Conservation (phyloP, 257 asterid species). For the Oldenlandia corymbosa region DNA sequence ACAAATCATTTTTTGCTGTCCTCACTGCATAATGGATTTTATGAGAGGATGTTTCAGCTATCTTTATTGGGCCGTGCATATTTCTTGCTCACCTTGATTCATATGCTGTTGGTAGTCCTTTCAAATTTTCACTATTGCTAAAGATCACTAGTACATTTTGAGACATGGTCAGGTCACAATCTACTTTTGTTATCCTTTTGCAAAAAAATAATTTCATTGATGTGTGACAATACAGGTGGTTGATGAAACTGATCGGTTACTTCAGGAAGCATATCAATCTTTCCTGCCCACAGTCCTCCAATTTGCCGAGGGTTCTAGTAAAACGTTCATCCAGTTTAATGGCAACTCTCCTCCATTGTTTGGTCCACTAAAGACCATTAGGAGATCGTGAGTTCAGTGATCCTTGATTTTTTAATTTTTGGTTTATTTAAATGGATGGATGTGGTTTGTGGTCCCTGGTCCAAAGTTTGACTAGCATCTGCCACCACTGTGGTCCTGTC, state of each 20-base stretch:
- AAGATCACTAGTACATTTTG: slow-evolving; percentile 1
- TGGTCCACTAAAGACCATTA: slow-evolving; percentile 67
- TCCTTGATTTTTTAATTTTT: not conserved
- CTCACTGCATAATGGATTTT: no score
- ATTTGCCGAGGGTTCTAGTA: slow-evolving; percentile 37
- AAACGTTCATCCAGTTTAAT: slow-evolving; percentile 18
- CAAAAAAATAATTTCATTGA: not conserved
- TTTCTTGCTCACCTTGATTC: no score
- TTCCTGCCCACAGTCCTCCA: slow-evolving; percentile 87
- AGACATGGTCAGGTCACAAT: not conserved
- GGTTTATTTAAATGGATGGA: slow-evolving; percentile 3
- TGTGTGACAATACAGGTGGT: slow-evolving; percentile 52
- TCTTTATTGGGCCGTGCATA: not conserved
- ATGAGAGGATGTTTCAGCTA: not conserved
- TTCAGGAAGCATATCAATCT: slow-evolving; percentile 87
- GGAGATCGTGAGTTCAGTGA: slow-evolving; percentile 57
- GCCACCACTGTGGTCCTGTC: not conserved
- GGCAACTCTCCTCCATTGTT: slow-evolving; percentile 25
- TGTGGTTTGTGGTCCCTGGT: slow-evolving; percentile 38
- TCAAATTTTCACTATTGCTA: slow-evolving; percentile 1
- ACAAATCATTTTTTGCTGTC: no score
- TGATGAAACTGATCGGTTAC: slow-evolving; percentile 87
- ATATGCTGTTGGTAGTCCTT: no score
- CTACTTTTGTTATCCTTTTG: not conserved
- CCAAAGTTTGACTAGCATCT: not conserved